Evolutionary conservation across 2,329 filamentous ascomycete genomes (phyloP).

Genomic region (Exophiala oligosperma): DNA sequence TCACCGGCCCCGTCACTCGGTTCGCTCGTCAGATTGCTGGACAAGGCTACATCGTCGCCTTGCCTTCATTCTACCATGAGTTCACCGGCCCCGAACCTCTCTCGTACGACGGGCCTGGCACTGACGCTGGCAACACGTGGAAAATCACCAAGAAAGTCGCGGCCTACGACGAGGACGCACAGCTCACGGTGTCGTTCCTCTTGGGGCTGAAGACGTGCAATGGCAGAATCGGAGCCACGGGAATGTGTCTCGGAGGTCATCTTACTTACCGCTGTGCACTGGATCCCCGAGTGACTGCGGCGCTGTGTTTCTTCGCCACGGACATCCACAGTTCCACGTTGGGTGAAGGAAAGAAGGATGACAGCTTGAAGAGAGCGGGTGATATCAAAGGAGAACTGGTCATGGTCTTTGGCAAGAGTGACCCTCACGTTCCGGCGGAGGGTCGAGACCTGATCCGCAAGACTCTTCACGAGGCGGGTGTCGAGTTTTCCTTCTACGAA

Average conservation of each 20-base stretch:
- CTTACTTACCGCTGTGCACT: slow-evolving; percentile 73
- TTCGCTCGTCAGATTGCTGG: slow-evolving; percentile 90
- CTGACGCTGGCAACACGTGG: slow-evolving; percentile 81
- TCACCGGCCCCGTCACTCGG: slow-evolving; percentile 84
- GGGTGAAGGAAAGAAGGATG: slow-evolving; percentile 65
- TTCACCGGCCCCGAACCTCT: slow-evolving; percentile 83
- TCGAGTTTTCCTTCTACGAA: slow-evolving; percentile 80
- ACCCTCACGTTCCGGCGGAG: slow-evolving; percentile 82
- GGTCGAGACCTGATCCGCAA: slow-evolving; percentile 81
- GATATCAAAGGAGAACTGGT: slow-evolving; percentile 77
- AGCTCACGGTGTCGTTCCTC: slow-evolving; percentile 67
- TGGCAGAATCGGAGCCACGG: slow-evolving; percentile 74
- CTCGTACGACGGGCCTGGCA: slow-evolving; percentile 83
- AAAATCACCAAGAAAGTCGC: slow-evolving; percentile 79
- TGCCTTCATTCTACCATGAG: slow-evolving; percentile 89
- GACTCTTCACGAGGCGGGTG: slow-evolving; percentile 74
- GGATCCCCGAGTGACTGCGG: slow-evolving; percentile 72
- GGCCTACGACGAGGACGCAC: slow-evolving; percentile 81
- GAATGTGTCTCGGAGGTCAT: slow-evolving; percentile 94
- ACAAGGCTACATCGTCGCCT: slow-evolving; percentile 90
- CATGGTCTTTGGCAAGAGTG: slow-evolving; percentile 89
- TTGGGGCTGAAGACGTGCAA: slow-evolving; percentile 75
- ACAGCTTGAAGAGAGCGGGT: slow-evolving; percentile 59
- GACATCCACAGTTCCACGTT: slow-evolving; percentile 82
- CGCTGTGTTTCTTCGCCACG: slow-evolving; percentile 88